These are phyloP conservation scores for Colletotrichum magnum DNA, from an alignment of 2,329 filamentous ascomycete genomes.

Conservation along the genomic window DNA sequence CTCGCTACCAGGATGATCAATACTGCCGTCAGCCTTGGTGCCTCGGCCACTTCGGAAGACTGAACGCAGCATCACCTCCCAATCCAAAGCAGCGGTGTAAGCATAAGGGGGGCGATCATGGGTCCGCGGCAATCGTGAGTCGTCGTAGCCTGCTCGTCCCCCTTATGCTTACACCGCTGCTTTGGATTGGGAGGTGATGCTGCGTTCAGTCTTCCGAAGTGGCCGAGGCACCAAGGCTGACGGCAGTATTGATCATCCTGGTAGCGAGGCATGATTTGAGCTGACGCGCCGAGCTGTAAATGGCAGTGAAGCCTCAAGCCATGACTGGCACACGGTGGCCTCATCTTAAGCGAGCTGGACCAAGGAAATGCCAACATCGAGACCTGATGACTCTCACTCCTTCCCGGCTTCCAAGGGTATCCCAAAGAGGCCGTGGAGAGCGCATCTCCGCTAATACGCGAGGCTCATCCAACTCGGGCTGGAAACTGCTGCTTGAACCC, in stretches of 20 bases:
- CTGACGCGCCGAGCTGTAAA: constrained; percentile 6
- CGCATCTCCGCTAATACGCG: background rate
- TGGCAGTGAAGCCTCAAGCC: background rate
- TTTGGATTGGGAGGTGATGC: constrained; percentile 8
- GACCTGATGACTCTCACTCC: background rate
- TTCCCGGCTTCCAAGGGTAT: background rate
- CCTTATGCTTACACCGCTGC: constrained; percentile 33
- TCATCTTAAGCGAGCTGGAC: constrained; percentile 27
- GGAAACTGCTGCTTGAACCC: background rate
- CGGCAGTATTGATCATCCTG: constrained; percentile 7
- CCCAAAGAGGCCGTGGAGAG: background rate
- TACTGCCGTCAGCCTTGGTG: constrained; percentile 19
- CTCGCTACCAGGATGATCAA: background rate
- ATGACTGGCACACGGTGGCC: constrained; percentile 7
- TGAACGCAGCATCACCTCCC: constrained; percentile 1
- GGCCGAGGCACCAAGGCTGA: constrained; percentile 16
- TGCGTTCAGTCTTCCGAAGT: constrained; percentile 9
- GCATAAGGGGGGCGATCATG: constrained; percentile 6
- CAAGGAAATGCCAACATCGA: background rate
- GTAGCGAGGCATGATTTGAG: background rate
- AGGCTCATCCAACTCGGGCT: background rate
- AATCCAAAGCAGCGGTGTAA: constrained; percentile 35
- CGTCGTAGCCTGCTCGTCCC: background rate
- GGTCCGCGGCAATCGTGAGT: background rate
- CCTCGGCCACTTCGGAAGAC: constrained; percentile 11